A percentile compares a stretch with the other conserved stretches of the same genome.
phyloP scores from a whole-genome alignment of 345 rosid genomes.

The Carallia brachiata region DNA sequence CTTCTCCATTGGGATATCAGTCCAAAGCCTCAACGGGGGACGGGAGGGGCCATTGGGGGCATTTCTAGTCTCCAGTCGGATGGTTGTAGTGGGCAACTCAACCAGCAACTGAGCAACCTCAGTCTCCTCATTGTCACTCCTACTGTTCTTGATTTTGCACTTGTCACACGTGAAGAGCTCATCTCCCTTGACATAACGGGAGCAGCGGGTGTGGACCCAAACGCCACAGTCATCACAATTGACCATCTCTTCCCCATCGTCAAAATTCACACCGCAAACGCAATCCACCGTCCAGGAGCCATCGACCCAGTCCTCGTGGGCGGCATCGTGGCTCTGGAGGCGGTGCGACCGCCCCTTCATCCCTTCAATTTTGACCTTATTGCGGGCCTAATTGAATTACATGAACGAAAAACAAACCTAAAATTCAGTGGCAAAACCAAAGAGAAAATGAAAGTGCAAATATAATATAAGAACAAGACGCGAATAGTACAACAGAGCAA shows the following conservation, averaged over 20 bases:
- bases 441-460: too few relatives aligned
- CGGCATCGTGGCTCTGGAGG: constrained; percentile 47
- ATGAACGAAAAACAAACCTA: too few relatives aligned
- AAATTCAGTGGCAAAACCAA: too few relatives aligned
- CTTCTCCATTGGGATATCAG: constrained; percentile 75
- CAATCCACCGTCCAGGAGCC: constrained; percentile 98
- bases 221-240: constrained; percentile 97
- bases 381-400: too few relatives aligned
- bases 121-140: constrained; percentile 57
- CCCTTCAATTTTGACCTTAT: too few relatives aligned
- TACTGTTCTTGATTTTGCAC: constrained; percentile 57
- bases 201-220: constrained; percentile 98
- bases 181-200: constrained; percentile 77
- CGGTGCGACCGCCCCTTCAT: constrained; percentile 64
- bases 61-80: constrained; percentile 58
- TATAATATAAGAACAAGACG: too few relatives aligned
- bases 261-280: constrained; percentile 83
- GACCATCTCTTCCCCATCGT: constrained; percentile 98
- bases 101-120: constrained; percentile 92
- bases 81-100: constrained; percentile 80
- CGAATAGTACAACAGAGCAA: too few relatives aligned
- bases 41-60: constrained; percentile 32
- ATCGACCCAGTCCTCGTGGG: constrained; percentile 90
- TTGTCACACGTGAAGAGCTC: constrained; percentile 79
- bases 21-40: constrained; percentile 62